phyloP scores from a whole-genome alignment of 225 moss, liverwort and hornwort species.

The Physcomitrellopsis africana region DNA sequence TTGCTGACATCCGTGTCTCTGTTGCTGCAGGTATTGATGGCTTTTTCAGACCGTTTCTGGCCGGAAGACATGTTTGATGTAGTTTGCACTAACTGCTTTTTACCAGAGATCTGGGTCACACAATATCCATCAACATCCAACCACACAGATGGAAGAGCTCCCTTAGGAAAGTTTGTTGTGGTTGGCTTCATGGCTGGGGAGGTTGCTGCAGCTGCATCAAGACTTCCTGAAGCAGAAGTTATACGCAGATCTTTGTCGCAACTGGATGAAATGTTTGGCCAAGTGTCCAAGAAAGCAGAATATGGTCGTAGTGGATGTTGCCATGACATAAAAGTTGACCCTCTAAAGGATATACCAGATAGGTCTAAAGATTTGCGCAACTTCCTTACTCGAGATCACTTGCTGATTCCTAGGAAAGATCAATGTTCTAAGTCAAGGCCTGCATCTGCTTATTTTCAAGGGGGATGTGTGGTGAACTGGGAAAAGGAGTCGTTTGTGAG shows the following conservation, averaged over 20 bases:
- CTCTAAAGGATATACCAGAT: background rate
- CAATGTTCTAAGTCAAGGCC: slow-evolving; percentile 39
- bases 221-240: slow-evolving; percentile 68
- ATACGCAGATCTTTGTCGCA: slow-evolving; percentile 71
- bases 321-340: background rate
- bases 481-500: slow-evolving; percentile 63
- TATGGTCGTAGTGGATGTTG: background rate
- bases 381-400: slow-evolving; percentile 46
- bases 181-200: slow-evolving; percentile 90
- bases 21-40: slow-evolving; percentile 69
- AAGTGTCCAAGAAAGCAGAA: slow-evolving; percentile 2
- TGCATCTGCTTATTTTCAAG: slow-evolving; percentile 72
- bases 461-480: slow-evolving; percentile 81
- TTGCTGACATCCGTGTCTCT: slow-evolving; percentile 27
- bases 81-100: slow-evolving; percentile 76
- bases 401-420: slow-evolving; percentile 15
- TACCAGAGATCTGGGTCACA: slow-evolving; percentile 93
- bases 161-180: slow-evolving; percentile 67
- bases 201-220: slow-evolving; percentile 59
- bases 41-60: slow-evolving; percentile 85
- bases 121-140: slow-evolving; percentile 58
- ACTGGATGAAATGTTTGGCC: slow-evolving; percentile 79
- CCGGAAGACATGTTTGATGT: slow-evolving; percentile 83
- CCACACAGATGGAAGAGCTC: slow-evolving; percentile 8
- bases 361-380: slow-evolving; percentile 32